A percentile compares a stretch with the other conserved stretches of the same genome.
phyloP scores from a whole-genome alignment of 2,329 filamentous ascomycete species.

The Pseudogymnoascus sp. region DNA sequence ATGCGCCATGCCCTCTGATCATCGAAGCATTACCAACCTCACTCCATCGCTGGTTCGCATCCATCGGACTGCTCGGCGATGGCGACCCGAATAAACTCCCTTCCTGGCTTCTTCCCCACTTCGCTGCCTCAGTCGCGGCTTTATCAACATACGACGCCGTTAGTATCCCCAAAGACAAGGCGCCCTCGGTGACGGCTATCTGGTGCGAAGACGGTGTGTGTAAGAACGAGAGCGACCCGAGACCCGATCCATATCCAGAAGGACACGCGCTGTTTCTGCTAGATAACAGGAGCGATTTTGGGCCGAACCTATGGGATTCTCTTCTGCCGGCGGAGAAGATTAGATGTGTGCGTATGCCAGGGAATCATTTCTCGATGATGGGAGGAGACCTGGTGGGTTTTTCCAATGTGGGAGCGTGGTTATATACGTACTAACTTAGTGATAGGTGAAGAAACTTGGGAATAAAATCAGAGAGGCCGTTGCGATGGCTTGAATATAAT shows the following conservation, averaged over 20 bases:
- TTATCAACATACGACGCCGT: constrained; percentile 63
- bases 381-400: constrained; percentile 47
- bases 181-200: constrained; percentile 57
- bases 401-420: not conserved
- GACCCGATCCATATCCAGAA: constrained; percentile 53
- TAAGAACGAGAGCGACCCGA: constrained; percentile 57
- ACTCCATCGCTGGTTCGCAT: constrained; percentile 66
- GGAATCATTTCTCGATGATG: constrained; percentile 75
- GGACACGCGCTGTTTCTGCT: constrained; percentile 63
- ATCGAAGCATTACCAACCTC: constrained; percentile 58
- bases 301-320: constrained; percentile 63
- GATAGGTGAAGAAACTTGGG: constrained; percentile 9
- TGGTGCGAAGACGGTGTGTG: constrained; percentile 72
- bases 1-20: constrained; percentile 59
- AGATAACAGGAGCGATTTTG: constrained; percentile 67
- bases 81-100: constrained; percentile 56
- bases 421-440: not conserved
- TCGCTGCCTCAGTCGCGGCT: constrained; percentile 60
- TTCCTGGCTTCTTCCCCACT: constrained; percentile 68
- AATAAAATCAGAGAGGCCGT: constrained; percentile 11
- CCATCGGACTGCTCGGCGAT: constrained; percentile 64
- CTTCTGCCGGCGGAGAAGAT: constrained; percentile 57
- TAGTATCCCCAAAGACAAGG: constrained; percentile 52
- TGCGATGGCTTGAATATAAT: not conserved
- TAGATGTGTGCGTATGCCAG: constrained; percentile 59